These are phyloP conservation scores for Dactylellina parvicollis DNA, from an alignment of 2,329 filamentous ascomycete genomes.

Conservation along the genomic window DNA sequence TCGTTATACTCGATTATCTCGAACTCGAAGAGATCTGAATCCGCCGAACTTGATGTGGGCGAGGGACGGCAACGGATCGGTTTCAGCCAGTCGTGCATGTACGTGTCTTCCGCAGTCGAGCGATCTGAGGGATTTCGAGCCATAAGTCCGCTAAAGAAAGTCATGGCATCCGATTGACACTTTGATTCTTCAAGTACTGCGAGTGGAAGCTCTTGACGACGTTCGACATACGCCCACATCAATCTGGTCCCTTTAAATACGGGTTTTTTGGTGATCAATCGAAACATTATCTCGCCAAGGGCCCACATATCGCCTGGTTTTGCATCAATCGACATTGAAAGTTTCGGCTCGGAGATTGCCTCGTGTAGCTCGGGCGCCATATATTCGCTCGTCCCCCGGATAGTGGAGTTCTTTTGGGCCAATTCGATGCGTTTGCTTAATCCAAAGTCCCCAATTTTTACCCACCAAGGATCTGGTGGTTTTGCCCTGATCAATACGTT, in stretches of 20 bases:
- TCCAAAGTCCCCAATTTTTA: constrained; percentile 15
- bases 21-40: too few species aligned
- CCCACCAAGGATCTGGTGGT: constrained; percentile 8
- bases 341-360: not conserved
- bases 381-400: constrained; percentile 1
- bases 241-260: not conserved
- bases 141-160: constrained; percentile 1
- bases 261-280: not conserved
- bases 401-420: not conserved
- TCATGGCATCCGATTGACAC: not conserved
- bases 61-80: too few species aligned
- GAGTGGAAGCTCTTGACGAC: not conserved
- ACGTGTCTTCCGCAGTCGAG: too few species aligned
- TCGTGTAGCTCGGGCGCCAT: constrained; percentile 4
- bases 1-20: too few species aligned
- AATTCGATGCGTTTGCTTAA: constrained; percentile 8
- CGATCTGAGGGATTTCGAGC: too few species aligned
- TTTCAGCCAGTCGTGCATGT: too few species aligned
- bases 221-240: not conserved
- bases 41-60: too few species aligned
- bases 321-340: not conserved
- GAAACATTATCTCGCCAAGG: not conserved
- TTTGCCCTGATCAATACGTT: constrained; percentile 6
- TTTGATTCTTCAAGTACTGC: not conserved
- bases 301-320: constrained; percentile 18